Evolutionary conservation across 169 alveolate species (phyloP).

Genomic region (Cryptosporidium andersoni): DNA sequence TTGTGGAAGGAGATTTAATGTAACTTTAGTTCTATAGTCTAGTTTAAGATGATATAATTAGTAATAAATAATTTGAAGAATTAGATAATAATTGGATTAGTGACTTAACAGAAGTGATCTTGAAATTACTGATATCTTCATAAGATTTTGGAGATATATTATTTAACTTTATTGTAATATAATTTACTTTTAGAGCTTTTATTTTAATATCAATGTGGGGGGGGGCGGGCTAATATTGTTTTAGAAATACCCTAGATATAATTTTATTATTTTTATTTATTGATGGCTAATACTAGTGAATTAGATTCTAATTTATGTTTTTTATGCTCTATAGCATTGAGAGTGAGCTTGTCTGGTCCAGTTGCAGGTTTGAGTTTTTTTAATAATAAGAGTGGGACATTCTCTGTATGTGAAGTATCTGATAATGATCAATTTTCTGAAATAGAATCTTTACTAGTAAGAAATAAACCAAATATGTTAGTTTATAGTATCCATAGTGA

Average conservation of each 20-base stretch:
- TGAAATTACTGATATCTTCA: too few species aligned
- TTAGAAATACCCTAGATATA: not conserved
- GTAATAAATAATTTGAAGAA: too few species aligned
- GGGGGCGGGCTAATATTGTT: not conserved
- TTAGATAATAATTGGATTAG: too few species aligned
- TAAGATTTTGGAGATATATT: too few species aligned
- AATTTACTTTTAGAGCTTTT: too few species aligned
- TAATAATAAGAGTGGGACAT: conserved; percentile 10
- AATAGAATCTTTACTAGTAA: conserved; percentile 33
- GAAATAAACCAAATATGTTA: conserved; percentile 20
- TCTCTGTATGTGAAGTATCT: conserved; percentile 14
- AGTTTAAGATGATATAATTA: too few species aligned
- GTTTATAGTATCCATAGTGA: conserved; percentile 42
- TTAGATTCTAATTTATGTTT: conserved; percentile 10
- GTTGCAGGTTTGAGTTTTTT: conserved; percentile 34
- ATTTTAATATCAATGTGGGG: conserved; percentile 19
- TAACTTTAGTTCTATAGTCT: too few species aligned
- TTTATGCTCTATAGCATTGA: conserved; percentile 37
- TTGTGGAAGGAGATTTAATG: too few species aligned
- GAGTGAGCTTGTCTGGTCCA: conserved; percentile 26
- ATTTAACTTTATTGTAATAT: too few species aligned
- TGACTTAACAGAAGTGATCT: too few species aligned
- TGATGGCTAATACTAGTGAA: not conserved
- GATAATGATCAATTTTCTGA: conserved; percentile 68
- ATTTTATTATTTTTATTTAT: not conserved